Percentiles rank a stretch among this genome's conserved stretches.
Evolutionary conservation across 768 basidiomycete species (phyloP).

Genomic region (Termitomyces sp.): DNA sequence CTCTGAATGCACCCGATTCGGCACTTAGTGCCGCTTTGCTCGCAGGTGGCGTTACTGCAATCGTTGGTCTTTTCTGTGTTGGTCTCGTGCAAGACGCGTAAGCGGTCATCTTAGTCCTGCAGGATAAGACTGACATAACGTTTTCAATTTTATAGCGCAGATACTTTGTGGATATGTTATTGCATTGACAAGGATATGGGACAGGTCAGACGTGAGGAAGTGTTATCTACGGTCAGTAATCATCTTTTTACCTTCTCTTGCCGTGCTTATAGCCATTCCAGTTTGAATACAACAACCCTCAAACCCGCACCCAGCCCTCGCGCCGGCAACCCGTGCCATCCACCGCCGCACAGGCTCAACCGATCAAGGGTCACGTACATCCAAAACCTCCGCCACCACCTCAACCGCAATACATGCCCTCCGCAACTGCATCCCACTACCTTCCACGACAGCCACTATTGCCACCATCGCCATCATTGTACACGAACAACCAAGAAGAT

Average conservation of each 20-base stretch:
- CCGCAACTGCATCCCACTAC: conserved; percentile 22
- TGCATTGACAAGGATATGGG: conserved; percentile 47
- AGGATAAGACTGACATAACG: background rate
- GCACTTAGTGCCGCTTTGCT: conserved; percentile 75
- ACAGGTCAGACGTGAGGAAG: conserved; percentile 37
- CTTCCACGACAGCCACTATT: conserved; percentile 26
- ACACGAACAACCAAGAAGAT: conserved; percentile 27
- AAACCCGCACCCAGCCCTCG: conserved; percentile 12
- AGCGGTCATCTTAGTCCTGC: conserved; percentile 16
- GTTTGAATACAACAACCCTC: conserved; percentile 34
- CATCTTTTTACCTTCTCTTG: conserved; percentile 1
- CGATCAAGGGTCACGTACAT: conserved; percentile 9
- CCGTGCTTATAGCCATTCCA: conserved; percentile 5
- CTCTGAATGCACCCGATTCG: conserved; percentile 62
- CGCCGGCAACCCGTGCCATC: conserved; percentile 9
- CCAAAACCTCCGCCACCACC: conserved; percentile 8
- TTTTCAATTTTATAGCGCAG: conserved; percentile 29
- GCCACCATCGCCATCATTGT: conserved; percentile 17
- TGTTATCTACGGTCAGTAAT: conserved; percentile 35
- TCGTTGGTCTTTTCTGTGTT: conserved; percentile 81
- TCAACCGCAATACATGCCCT: conserved; percentile 22
- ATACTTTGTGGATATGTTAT: conserved; percentile 46
- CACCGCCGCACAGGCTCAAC: conserved; percentile 1
- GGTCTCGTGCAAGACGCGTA: conserved; percentile 73
- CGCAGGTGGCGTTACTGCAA: conserved; percentile 74